Conservation (phyloP, 441 rosid species). For the Populus hybrid region DNA sequence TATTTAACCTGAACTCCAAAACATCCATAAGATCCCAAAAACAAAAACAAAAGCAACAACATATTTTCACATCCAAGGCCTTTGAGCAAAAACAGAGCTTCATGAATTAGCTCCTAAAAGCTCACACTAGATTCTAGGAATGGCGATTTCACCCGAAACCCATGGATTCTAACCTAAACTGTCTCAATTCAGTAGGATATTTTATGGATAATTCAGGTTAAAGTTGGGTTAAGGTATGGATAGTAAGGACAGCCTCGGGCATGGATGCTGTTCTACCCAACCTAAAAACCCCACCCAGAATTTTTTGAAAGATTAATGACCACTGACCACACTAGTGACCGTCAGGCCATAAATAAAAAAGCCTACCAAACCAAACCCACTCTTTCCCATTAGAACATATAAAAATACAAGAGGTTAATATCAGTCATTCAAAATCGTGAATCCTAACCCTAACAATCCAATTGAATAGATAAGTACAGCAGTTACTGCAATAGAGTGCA, state of each 20-base stretch:
- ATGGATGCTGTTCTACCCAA: neutral
- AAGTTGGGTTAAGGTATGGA: neutral
- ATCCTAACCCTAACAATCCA: neutral
- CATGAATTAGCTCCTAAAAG: neutral
- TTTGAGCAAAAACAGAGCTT: neutral
- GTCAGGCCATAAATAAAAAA: neutral
- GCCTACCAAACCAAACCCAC: neutral
- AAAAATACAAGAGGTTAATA: neutral
- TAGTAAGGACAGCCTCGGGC: neutral
- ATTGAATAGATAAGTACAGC: neutral
- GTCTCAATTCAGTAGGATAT: neutral
- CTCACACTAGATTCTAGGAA: neutral
- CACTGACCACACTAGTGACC: neutral
- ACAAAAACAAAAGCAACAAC: too few relatives aligned
- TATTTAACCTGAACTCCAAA: neutral
- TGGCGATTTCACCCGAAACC: neutral
- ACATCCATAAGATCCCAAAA: neutral
- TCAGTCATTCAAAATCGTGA: neutral
- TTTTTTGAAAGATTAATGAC: neutral
- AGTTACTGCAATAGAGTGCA: neutral
- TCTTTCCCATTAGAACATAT: neutral
- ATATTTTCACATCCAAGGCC: neutral
- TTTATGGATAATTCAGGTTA: neutral
- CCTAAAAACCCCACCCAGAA: neutral
- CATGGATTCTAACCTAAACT: neutral